These are phyloP conservation scores for Thraustotheca clavata DNA, from an alignment of 352 stramenopile species.

Conservation along the genomic window DNA sequence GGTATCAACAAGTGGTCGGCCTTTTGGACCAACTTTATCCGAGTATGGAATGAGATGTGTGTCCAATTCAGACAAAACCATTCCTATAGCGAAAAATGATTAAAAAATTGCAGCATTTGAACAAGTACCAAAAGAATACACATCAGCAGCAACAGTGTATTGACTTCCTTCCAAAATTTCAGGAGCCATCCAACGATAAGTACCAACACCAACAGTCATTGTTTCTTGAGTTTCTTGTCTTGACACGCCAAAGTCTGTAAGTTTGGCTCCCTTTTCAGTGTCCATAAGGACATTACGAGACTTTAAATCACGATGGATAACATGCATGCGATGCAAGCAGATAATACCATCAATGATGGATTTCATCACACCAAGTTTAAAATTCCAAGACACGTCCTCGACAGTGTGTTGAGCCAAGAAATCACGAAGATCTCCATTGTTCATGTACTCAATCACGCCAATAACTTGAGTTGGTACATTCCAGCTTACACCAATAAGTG, in stretches of 20 bases:
- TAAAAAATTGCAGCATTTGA: background rate
- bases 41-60: slow-evolving; percentile 5
- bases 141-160: slow-evolving; percentile 78
- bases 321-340: slow-evolving; percentile 61
- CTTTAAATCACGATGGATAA: slow-evolving; percentile 77
- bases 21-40: slow-evolving; percentile 21
- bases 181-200: slow-evolving; percentile 76
- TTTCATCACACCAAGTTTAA: slow-evolving; percentile 65
- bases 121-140: slow-evolving; percentile 59
- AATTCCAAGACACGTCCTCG: slow-evolving; percentile 44
- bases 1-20: slow-evolving; percentile 32
- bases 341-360: slow-evolving; percentile 60
- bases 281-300: slow-evolving; percentile 73
- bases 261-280: slow-evolving; percentile 47
- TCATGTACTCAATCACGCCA: slow-evolving; percentile 78
- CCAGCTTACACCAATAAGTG: background rate
- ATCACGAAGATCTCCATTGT: slow-evolving; percentile 57
- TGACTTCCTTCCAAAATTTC: slow-evolving; percentile 77
- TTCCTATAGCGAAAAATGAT: slow-evolving; percentile 25
- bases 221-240: slow-evolving; percentile 68
- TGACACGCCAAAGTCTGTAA: slow-evolving; percentile 74
- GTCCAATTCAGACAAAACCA: slow-evolving; percentile 77
- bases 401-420: slow-evolving; percentile 63
- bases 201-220: slow-evolving; percentile 73
- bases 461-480: slow-evolving; percentile 45